Conservation (phyloP, 2,329 filamentous ascomycete genomes). For the Fusarium luffae region DNA sequence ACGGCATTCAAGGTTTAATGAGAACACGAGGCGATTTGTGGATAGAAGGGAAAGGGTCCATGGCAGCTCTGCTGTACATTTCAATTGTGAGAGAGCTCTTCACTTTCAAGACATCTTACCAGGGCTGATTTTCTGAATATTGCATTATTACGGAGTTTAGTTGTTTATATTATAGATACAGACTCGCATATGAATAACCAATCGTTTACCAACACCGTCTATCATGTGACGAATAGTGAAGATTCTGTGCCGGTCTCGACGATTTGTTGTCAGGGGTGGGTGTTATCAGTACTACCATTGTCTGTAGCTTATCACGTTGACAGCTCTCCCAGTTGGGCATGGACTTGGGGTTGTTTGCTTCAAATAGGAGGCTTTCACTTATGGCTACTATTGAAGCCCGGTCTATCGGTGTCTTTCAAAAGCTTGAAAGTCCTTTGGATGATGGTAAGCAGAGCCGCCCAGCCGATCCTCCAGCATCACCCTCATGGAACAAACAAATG, state of each 20-base stretch:
- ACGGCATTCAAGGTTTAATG: neutral
- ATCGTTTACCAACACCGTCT: neutral
- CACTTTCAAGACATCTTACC: neutral
- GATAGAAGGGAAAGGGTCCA: neutral
- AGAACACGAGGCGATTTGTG: neutral
- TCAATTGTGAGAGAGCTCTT: neutral
- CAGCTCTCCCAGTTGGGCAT: neutral
- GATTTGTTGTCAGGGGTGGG: neutral
- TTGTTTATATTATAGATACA: neutral
- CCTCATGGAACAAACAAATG: neutral
- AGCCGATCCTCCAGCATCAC: neutral
- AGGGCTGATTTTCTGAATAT: neutral
- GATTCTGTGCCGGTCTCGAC: neutral
- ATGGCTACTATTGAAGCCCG: neutral
- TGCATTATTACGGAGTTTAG: neutral
- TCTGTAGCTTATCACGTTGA: neutral
- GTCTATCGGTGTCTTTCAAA: neutral
- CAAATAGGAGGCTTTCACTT: neutral
- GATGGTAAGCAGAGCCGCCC: neutral
- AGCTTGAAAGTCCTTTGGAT: neutral
- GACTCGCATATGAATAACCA: neutral
- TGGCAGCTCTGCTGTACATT: neutral
- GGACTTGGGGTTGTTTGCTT: neutral
- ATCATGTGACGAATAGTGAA: neutral
- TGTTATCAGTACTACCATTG: neutral